Base-by-base conservation (phyloP, 176 grass and related monocot species). In the Ampelocalamus luodianensis region DNA sequence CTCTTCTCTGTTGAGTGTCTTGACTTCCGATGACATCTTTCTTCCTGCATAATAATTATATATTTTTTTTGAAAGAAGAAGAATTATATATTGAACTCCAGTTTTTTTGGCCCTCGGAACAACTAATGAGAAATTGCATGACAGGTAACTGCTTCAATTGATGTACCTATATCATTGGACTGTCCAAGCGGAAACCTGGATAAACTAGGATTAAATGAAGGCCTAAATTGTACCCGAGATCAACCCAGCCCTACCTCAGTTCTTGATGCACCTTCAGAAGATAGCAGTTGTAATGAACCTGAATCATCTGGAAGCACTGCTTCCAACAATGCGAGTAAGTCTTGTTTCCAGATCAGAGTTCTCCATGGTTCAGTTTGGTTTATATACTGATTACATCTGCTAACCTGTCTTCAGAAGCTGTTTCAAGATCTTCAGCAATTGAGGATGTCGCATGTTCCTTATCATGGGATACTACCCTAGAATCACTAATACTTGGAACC, bases 181-280 rank as follows among this genome's bases (percentile, higher is more conserved):
- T 40, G 73, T 79, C 76, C 74, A 79, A 81, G 6, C 17, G 62
- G 79, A 68, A 87, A 68, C 74, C 66, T 79, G 12, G 81, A 94
- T 34, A 96, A 81, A 72, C 23, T 74, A 64, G 45, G 62, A 74
- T 69, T 84, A 68, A 59, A 42, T 15, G 76, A 82, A 84, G 34
- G 60, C 68, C 70, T 63, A 69, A 87, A 84, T 74, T 54, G 39
- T 65, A 82, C 85, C 65, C 86, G 76, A 5, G 87, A 97, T 78
- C 95, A 96, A 56, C 96, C 96, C 7, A 99, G 96, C 79, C 91
- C 96, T 53, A 96, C 91, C 58, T 99, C 96, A 54, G 88, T 99
- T 89, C 84, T 99, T 44, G 91, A 99, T 87, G 77, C 70, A 73
- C 58, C 75, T 9, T 96, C 92, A 80, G 94, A 97, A 86, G 90